phyloP scores from a whole-genome alignment of 2,329 filamentous ascomycete genomes.

The Trichoderma cornu-damae region DNA sequence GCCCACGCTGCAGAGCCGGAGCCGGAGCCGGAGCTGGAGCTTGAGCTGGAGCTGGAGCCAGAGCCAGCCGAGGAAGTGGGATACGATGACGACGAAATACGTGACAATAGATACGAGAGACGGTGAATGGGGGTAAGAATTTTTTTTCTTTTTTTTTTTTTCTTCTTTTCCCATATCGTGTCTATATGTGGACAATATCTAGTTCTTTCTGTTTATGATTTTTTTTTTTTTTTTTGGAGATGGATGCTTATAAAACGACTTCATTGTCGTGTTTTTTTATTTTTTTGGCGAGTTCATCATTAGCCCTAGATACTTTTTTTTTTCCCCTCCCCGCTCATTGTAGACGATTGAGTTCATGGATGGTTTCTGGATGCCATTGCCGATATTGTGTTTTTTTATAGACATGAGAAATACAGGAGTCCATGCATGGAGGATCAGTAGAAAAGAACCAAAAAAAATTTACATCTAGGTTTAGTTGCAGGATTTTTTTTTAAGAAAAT shows the following conservation, averaged over 20 bases:
- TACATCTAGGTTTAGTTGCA: too few species aligned
- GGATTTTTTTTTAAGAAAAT: too few species aligned
- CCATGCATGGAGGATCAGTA: not conserved
- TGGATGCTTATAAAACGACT: not conserved
- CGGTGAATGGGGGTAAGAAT: not conserved
- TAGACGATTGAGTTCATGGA: not conserved
- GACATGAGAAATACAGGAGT: conserved; percentile 6
- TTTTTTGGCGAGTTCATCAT: not conserved
- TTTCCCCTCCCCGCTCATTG: too few species aligned
- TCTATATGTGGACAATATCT: not conserved
- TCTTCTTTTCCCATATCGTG: not conserved
- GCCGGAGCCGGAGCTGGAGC: conserved; percentile 19
- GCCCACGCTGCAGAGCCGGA: conserved; percentile 9
- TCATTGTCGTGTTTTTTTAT: not conserved
- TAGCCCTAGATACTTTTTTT: too few species aligned
- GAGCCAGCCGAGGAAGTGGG: conserved; percentile 22
- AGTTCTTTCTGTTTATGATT: not conserved
- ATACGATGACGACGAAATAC: conserved; percentile 24
- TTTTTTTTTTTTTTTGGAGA: not conserved
- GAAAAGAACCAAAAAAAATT: not conserved
- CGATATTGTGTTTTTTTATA: not conserved
- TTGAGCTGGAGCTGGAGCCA: not conserved
- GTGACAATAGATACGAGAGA: conserved; percentile 21
- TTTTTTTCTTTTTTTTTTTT: not conserved
- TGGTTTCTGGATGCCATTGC: not conserved